phyloP scores from a whole-genome alignment of 305 asterid genomes.

The Ilex paraguariensis region DNA sequence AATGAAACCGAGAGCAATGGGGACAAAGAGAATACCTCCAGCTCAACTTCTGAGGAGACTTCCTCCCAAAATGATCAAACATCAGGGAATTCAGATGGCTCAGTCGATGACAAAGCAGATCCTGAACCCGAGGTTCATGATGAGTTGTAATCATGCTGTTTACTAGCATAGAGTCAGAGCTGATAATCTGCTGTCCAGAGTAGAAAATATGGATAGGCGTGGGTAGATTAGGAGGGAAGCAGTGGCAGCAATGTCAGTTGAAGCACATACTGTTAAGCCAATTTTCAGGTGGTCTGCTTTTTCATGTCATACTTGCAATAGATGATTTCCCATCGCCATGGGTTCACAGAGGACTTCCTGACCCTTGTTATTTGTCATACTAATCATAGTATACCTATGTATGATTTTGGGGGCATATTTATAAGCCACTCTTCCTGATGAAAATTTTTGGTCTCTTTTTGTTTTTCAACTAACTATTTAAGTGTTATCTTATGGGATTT shows the following conservation, averaged over 20 bases:
- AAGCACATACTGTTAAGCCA: slow-evolving; percentile 23
- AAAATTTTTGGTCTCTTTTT: too few relatives aligned
- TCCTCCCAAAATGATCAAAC: slow-evolving; percentile 39
- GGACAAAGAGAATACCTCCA: slow-evolving; percentile 38
- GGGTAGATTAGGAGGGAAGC: slow-evolving; percentile 16
- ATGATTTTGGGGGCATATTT: too few relatives aligned
- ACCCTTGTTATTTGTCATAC: too few relatives aligned
- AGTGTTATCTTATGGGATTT: too few relatives aligned
- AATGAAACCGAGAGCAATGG: slow-evolving; percentile 38
- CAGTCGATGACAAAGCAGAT: slow-evolving; percentile 28
- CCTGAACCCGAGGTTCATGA: slow-evolving; percentile 44
- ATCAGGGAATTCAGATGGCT: slow-evolving; percentile 31
- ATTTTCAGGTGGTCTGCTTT: slow-evolving; percentile 33
- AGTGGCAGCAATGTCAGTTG: neutral
- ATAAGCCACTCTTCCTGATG: too few relatives aligned
- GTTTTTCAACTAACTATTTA: too few relatives aligned
- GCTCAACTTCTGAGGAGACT: slow-evolving; percentile 43
- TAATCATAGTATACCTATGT: too few relatives aligned
- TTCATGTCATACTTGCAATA: slow-evolving; percentile 20
- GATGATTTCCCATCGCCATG: slow-evolving; percentile 9
- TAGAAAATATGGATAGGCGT: slow-evolving; percentile 15
- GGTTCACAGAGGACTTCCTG: slow-evolving; percentile 7
- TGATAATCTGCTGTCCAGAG: slow-evolving; percentile 13
- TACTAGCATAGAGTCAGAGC: slow-evolving; percentile 13
- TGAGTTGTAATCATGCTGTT: slow-evolving; percentile 53